Evolutionary conservation across 495 filamentous ascomycete genomes (phyloP), one percentile per base, ranked within the genome.

Genomic region (Corynascus novoguineensis): DNA sequence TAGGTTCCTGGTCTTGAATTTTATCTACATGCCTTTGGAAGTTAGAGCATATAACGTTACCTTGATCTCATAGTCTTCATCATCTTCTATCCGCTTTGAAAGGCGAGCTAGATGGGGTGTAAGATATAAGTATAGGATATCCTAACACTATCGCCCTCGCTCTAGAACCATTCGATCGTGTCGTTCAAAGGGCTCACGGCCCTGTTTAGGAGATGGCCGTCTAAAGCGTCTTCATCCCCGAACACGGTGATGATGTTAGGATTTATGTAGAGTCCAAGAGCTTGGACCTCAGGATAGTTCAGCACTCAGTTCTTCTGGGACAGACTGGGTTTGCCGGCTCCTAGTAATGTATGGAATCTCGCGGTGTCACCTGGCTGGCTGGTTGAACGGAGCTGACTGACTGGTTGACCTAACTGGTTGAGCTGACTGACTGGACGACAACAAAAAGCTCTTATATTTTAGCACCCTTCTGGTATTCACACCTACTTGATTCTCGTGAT

Each of bases 31-130:
- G 40, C 40, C 3, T 45, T 17, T 24, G 29, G 19, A 34, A 46
- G 5, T n/a, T n/a, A 54, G 29, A 55, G 24, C 17, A 45, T 46
- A 41, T 55, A 55, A 40, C 41, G n/a, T n/a, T n/a, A n/a, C n/a
- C n/a, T n/a, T n/a, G n/a, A 34, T 46, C 35, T 9, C 52, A 12
- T 34, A 1, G 27, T 53, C 28, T 24, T 55, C 52, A 46, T 37
- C 25, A n/a, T 46, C 52, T 47, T 55, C 52, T 38, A 55, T 55
- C n/a, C 34, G 42, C 22, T 40, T 53, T 53, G 50, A 35, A 53
- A 53, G 50, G 50, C 50, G 31, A 53, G 34, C 35, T 53, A 31
- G 50, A 53, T 41, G n/a, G 50, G 50, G 5, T 22, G 14, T 37
- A 31, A 37, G 21, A 53, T 24, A 38, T 40, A 5, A 21, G 50